Conservation (phyloP, 176 grass and related monocot species). For the Phyllostachys edulis region DNA sequence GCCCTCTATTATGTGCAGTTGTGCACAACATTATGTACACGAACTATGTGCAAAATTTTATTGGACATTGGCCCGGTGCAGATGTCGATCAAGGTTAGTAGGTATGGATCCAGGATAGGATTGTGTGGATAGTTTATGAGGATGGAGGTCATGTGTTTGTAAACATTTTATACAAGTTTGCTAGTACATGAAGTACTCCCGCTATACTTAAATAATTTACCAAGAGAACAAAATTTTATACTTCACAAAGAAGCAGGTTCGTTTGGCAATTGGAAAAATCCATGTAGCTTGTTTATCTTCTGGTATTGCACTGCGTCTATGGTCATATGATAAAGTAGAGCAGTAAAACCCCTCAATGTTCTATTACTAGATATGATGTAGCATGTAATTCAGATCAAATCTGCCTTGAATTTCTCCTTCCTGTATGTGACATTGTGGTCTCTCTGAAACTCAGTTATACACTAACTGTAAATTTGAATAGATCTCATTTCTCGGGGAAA, state of each 20-base stretch:
- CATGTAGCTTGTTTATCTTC: slow-evolving; percentile 2
- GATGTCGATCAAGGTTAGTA: background rate
- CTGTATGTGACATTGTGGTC: background rate
- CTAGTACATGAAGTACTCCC: background rate
- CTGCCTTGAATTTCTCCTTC: background rate
- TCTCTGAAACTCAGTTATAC: background rate
- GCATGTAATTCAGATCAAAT: background rate
- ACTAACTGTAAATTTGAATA: background rate
- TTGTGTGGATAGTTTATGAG: slow-evolving; percentile 5
- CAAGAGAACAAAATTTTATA: background rate
- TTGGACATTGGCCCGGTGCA: background rate
- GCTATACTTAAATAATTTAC: background rate
- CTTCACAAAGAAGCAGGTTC: background rate
- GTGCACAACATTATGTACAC: background rate
- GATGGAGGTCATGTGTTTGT: background rate
- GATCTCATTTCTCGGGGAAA: background rate
- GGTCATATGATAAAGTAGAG: background rate
- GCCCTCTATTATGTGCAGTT: background rate
- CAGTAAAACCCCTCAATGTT: background rate
- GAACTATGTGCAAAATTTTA: background rate
- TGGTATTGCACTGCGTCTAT: background rate
- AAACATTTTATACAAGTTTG: slow-evolving; percentile 7
- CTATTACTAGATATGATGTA: background rate
- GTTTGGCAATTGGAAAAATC: background rate
- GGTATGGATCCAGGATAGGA: background rate